Evolutionary conservation across 148 eudicot species (phyloP), one percentile per base, ranked within the genome.

Genomic region (Rhododendron henanense): DNA sequence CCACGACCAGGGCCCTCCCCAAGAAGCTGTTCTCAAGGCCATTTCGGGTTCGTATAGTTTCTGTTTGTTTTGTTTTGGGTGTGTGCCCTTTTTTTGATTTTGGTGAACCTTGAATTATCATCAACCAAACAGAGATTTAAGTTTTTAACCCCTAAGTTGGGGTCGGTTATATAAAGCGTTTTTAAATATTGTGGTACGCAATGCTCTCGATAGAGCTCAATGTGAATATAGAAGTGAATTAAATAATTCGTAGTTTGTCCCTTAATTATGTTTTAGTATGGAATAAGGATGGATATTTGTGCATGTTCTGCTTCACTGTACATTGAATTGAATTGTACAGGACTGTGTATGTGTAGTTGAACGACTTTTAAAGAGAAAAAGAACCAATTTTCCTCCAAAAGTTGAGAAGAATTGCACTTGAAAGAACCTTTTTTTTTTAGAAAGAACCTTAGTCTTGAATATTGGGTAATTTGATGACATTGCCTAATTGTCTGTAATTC

Each of bases 11-110:
- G 95, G 90, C 71, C 98, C 98, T 11, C 98, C 98, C 85, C 98
- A 96, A 88, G 98, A 96, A 86, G 98, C 92, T 81, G 92, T 96
- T 84, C 96, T 94, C 74, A 94, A 94, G 89, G 98, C 95, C 87
- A 93, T 96, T 90, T 94, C 98, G 85, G 98, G 98, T 94, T 10
- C 14, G 19, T 67, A 7, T 23, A 8, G 1, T 25, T 63, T 53
- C 1, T 59, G 15, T 2, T 35, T 35, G 37, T 35, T 35, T 35
- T 2, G 2, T 33, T 33, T 33, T 35, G 37, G 37, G 37, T 35
- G 37, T 35, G 37, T 35, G 37, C 37, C 21, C 15, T 37, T 19
- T 3, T 63, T 63, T 63, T 10, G 31, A n/a, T n/a, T 67, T 67
- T 2, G 25, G 69, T 23, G 67, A 18, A 73, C 77, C 8, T n/a